Evolutionary conservation across 2,329 filamentous ascomycete genomes (phyloP).

Genomic region (Penicillium freii): DNA sequence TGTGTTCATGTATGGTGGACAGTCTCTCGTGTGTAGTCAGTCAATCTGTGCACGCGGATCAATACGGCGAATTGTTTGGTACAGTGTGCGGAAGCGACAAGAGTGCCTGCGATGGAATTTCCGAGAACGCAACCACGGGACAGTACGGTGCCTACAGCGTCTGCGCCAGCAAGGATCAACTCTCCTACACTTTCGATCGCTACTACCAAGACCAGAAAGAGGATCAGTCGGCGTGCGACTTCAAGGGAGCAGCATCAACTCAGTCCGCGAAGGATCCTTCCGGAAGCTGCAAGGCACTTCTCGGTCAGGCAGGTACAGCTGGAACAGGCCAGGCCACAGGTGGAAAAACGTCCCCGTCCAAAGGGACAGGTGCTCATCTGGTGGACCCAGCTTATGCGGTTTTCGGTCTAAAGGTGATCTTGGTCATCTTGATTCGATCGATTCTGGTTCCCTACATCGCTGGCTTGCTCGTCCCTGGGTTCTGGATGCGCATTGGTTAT

Average conservation of each 20-base stretch:
- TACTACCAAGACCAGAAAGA: slow-evolving; percentile 3
- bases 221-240: slow-evolving; percentile 1
- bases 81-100: slow-evolving; percentile 41
- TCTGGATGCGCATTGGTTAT: not conserved
- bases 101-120: slow-evolving; percentile 41
- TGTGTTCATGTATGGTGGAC: slow-evolving; percentile 81
- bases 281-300: slow-evolving; percentile 1
- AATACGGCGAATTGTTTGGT: slow-evolving; percentile 66
- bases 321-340: not conserved
- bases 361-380: not conserved
- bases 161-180: slow-evolving; percentile 2
- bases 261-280: not conserved
- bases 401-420: not conserved
- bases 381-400: not conserved
- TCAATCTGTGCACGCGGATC: slow-evolving; percentile 28
- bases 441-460: not conserved
- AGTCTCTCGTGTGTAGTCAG: slow-evolving; percentile 68
- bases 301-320: not conserved
- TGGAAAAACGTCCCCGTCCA: not conserved
- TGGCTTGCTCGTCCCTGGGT: not conserved
- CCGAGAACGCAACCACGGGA: slow-evolving; percentile 40
- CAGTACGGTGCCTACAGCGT: slow-evolving; percentile 45
- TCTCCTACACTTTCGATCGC: slow-evolving; percentile 4
- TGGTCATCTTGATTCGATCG: not conserved
- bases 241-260: slow-evolving; percentile 4